Conservation (phyloP, 176 grass and related monocot species). For the Pharus latifolius region DNA sequence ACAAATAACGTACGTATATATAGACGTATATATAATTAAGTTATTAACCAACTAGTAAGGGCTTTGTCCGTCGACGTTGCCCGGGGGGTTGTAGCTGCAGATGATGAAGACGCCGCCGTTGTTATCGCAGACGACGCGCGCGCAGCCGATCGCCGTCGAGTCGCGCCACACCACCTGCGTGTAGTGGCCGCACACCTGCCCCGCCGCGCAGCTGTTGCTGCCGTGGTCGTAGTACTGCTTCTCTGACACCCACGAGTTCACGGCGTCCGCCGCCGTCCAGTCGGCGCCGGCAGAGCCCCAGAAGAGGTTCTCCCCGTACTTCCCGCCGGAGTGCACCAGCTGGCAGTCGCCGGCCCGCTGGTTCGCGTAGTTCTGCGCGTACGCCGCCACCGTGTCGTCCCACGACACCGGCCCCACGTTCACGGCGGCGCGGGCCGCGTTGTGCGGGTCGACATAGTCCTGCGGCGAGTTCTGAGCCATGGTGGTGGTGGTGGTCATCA, state of each 20-base stretch:
- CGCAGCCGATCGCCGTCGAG: constrained; percentile 41
- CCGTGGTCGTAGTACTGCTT: constrained; percentile 37
- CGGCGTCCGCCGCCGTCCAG: constrained; percentile 19
- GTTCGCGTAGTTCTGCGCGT: constrained; percentile 32
- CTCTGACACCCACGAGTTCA: constrained; percentile 14
- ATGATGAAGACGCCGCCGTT: constrained; percentile 25
- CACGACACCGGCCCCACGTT: constrained; percentile 26
- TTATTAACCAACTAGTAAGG: constrained; percentile 61
- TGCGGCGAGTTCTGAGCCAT: constrained; percentile 24
- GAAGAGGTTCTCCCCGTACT: constrained; percentile 57
- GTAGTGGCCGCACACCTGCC: constrained; percentile 29
- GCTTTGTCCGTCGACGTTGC: constrained; percentile 22
- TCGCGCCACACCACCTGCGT: constrained; percentile 50
- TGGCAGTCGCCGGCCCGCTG: constrained; percentile 17
- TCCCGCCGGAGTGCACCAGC: constrained; percentile 30
- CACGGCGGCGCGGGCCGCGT: constrained; percentile 10
- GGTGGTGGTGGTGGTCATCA: not conserved
- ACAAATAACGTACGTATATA: too few relatives aligned
- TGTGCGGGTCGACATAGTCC: constrained; percentile 36
- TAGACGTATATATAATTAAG: too few relatives aligned
- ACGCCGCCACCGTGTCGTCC: constrained; percentile 20
- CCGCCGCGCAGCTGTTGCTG: constrained; percentile 26
- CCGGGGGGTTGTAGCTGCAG: constrained; percentile 40
- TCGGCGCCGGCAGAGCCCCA: not conserved
- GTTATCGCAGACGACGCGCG: constrained; percentile 7